Base-by-base conservation (phyloP, 2,329 filamentous ascomycete species). In the Epichloe brachyelytri region DNA sequence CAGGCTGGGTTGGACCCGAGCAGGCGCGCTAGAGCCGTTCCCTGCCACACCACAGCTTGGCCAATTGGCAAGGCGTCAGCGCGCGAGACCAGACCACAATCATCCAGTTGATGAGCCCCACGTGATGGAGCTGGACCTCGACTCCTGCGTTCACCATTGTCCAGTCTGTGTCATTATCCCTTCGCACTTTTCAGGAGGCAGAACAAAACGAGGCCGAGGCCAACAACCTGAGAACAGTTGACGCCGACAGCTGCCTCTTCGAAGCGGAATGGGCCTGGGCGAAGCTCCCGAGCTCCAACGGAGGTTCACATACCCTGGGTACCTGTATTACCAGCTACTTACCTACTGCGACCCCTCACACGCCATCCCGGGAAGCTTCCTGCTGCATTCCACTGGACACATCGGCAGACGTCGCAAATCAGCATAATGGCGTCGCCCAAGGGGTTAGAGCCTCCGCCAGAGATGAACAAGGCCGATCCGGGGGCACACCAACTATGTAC, bases 401-500 rank as follows among this genome's bases (percentile, higher is more conserved):
- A 37, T 26, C 17, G 7, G 41, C 10, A n/a, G 43, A 39, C 34
- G 19, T 38, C 8, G n/a, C 26, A 15, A 7, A 37, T 40, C 22
- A 11, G n/a, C 44, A 17, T 39, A 51, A 68, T 68, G 66, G 43
- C 63, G 36, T 59, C 60, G 44, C 49, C 59, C 26, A 60, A 62
- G 49, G 62, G 57, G 44, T 60, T 67, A 37, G 62, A 65, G 46
- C 62, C 62, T 52, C 65, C 65, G 19, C 59, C 58, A 43, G 62
- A 65, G 40, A 55, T 55, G 50, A 61, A 60, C 30, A 54, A 69
- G 34, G 68, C 72, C 43, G 79, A 82, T 58, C 72, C 79, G 46
- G 80, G 80, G 58, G 79, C 79, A 43, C 79, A 74, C 62, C 78
- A 82, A 52, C 68, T 82, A 54, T 74, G 80, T 82, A 62, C 36